Conservation (phyloP, 163 green algal species). For the Chloroidium sp. region DNA sequence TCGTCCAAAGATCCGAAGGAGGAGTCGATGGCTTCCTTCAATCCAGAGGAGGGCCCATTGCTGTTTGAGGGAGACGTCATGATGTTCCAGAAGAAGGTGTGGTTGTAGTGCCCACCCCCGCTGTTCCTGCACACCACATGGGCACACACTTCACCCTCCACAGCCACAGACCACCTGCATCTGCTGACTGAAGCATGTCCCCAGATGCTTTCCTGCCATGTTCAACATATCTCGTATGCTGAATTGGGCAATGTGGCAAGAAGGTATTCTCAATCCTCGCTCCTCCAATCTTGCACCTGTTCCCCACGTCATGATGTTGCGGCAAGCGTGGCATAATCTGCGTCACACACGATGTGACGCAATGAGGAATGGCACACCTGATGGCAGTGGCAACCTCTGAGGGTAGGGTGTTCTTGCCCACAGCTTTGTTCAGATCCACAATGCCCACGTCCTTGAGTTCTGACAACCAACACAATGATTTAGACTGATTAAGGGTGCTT, state of each 20-base stretch:
- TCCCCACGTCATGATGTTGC: no score
- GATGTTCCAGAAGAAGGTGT: slow-evolving; percentile 66
- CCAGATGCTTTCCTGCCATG: no score
- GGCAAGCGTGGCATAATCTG: no score
- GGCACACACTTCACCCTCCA: no score
- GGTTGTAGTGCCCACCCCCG: slow-evolving; percentile 61
- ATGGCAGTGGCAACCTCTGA: slow-evolving; percentile 52
- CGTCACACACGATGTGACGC: no score
- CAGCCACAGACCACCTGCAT: no score
- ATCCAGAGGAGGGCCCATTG: slow-evolving; percentile 29
- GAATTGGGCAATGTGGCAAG: no score
- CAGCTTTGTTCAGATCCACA: slow-evolving; percentile 48
- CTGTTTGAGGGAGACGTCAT: slow-evolving; percentile 31
- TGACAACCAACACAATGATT: not conserved
- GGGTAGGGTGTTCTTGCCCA: slow-evolving; percentile 51
- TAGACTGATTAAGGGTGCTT: no score
- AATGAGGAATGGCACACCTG: slow-evolving; percentile 2
- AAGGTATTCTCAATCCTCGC: no score
- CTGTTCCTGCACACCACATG: slow-evolving; percentile 42
- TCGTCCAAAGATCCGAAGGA: slow-evolving; percentile 47
- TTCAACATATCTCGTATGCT: no score
- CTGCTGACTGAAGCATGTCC: no score
- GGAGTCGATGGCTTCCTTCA: slow-evolving; percentile 48
- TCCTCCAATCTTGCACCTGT: no score
- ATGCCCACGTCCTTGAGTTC: slow-evolving; percentile 62